Evolutionary conservation across 192 early-diverging fungal species (phyloP).

Genomic region (Coemansia sp.): DNA sequence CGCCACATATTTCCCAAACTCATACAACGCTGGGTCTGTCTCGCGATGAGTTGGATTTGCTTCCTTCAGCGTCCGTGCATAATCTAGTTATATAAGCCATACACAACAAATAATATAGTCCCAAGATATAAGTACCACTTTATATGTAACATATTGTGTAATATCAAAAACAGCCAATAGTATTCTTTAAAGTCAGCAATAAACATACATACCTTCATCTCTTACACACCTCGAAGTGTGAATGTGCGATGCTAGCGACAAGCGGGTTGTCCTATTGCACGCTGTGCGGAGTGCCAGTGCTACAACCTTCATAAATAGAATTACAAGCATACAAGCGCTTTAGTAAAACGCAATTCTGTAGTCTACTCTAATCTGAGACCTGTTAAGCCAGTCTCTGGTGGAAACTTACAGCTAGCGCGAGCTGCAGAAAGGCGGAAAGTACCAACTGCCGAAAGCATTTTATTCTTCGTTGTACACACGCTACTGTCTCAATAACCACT

Average conservation of each 20-base stretch:
- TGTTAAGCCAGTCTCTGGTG: not conserved
- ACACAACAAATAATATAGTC: not conserved
- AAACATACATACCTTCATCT: slow-evolving; percentile 28
- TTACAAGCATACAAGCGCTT: not conserved
- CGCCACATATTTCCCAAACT: slow-evolving; percentile 86
- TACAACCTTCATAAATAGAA: not conserved
- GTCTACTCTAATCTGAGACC: not conserved
- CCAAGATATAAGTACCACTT: not conserved
- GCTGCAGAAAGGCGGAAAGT: slow-evolving; percentile 17
- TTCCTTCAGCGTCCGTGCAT: slow-evolving; percentile 31
- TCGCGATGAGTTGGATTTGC: slow-evolving; percentile 44
- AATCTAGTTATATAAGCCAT: slow-evolving; percentile 13
- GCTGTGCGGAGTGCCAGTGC: slow-evolving; percentile 5
- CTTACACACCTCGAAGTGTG: not conserved
- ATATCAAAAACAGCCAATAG: not conserved
- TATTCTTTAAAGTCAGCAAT: not conserved
- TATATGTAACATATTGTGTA: not conserved
- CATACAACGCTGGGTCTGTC: slow-evolving; percentile 59
- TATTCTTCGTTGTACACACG: not conserved
- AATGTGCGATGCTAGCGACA: not conserved
- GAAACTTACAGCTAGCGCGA: slow-evolving; percentile 31
- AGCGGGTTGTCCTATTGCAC: not conserved
- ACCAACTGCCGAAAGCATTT: slow-evolving; percentile 30
- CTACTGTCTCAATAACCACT: not conserved
- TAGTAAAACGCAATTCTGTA: not conserved